Evolutionary conservation across 148 eudicot species (phyloP).

Genomic region (Rhododendron molle): DNA sequence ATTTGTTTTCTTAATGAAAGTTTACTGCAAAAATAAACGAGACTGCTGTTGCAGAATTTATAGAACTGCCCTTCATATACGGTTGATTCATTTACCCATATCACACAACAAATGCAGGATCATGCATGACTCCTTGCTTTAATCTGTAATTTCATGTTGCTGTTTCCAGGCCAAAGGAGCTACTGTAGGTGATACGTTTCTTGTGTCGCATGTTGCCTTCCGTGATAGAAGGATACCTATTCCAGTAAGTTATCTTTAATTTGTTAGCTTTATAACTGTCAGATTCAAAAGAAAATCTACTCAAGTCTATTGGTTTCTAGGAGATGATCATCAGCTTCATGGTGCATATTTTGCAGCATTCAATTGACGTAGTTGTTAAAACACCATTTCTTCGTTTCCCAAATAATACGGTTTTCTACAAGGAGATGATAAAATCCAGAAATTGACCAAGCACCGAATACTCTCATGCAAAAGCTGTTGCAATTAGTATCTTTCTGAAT

Average conservation of each 20-base stretch:
- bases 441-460: too few species aligned
- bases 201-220: conserved; percentile 81
- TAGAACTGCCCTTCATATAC: background rate
- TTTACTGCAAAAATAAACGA: background rate
- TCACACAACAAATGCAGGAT: background rate
- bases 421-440: too few species aligned
- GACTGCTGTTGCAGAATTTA: background rate
- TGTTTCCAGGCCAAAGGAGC: conserved; percentile 86
- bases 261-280: background rate
- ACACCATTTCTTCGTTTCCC: background rate
- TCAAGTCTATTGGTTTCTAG: background rate
- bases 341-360: background rate
- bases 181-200: conserved; percentile 71
- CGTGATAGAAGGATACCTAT: conserved; percentile 98
- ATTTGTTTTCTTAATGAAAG: background rate
- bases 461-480: too few species aligned
- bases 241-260: conserved; percentile 55
- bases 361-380: background rate
- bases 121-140: background rate
- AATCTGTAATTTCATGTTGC: background rate
- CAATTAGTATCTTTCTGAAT: too few species aligned
- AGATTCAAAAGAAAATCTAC: background rate
- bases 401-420: too few species aligned
- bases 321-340: background rate
- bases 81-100: background rate